Conservation (phyloP, 2,329 filamentous ascomycete genomes). For the Cercospora sp. region DNA sequence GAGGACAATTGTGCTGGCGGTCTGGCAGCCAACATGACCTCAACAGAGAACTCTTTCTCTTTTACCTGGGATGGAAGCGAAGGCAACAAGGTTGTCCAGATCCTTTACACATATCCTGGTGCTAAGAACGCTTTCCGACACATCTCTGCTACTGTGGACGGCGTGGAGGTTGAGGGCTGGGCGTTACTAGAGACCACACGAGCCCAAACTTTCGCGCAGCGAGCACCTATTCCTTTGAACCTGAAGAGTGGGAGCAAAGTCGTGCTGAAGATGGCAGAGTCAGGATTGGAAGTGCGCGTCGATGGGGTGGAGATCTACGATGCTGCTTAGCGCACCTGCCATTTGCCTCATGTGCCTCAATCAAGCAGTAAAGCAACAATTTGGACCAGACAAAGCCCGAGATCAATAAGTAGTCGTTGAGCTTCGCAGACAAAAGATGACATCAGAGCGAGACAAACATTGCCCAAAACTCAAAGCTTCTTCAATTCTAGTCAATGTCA, state of each 20-base stretch:
- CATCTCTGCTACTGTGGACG: conserved; percentile 27
- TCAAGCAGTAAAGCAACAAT: neutral
- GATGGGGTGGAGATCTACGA: conserved; percentile 32
- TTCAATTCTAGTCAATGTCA: conserved; percentile 34
- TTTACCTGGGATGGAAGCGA: conserved; percentile 28
- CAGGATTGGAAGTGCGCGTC: conserved; percentile 25
- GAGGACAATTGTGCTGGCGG: conserved; percentile 27
- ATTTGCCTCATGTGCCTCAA: neutral
- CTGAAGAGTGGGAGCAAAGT: conserved; percentile 27
- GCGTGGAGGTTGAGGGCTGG: conserved; percentile 20
- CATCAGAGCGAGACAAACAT: neutral
- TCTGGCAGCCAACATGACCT: conserved; percentile 29
- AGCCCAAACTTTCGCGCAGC: conserved; percentile 26
- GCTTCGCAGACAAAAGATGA: neutral
- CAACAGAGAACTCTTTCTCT: conserved; percentile 22
- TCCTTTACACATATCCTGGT: conserved; percentile 31
- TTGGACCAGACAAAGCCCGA: neutral
- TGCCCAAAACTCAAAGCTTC: neutral
- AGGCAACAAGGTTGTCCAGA: conserved; percentile 28
- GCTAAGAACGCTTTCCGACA: conserved; percentile 32
- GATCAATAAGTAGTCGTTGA: neutral
- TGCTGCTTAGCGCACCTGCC: neutral
- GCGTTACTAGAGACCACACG: conserved; percentile 30
- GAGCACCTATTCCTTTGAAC: conserved; percentile 28
- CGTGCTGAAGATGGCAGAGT: conserved; percentile 27